phyloP scores from a whole-genome alignment of 2,329 filamentous ascomycete species.

The Alternaria sp. region DNA sequence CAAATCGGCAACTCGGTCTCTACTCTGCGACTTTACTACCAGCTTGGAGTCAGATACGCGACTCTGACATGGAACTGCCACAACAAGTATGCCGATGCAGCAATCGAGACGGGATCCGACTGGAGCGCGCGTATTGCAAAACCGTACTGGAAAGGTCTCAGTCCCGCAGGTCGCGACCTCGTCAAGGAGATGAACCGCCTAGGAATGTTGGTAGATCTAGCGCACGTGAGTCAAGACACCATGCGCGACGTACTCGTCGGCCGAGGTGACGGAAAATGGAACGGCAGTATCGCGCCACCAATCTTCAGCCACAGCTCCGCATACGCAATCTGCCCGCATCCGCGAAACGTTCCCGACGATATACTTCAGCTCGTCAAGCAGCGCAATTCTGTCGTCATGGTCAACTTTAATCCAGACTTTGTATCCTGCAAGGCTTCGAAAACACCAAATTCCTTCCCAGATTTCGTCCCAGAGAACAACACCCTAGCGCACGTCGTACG shows the following conservation, averaged over 20 bases:
- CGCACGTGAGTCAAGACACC: constrained; percentile 79
- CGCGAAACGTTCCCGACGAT: constrained; percentile 87
- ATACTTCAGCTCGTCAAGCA: constrained; percentile 78
- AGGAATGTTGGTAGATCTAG: constrained; percentile 91
- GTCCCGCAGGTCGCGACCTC: constrained; percentile 69
- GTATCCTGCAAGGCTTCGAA: constrained; percentile 73
- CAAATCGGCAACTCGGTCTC: constrained; percentile 87
- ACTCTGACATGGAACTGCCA: constrained; percentile 95
- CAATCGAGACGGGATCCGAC: constrained; percentile 63
- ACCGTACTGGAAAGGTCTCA: constrained; percentile 75
- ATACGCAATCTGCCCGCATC: constrained; percentile 81
- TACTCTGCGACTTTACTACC: constrained; percentile 76
- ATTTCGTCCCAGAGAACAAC: constrained; percentile 69
- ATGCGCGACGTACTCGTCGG: constrained; percentile 82
- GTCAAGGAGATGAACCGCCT: constrained; percentile 92
- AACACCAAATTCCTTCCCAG: constrained; percentile 69
- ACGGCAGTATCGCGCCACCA: constrained; percentile 77
- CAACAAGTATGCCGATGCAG: constrained; percentile 87
- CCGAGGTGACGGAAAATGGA: constrained; percentile 60
- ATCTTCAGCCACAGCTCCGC: constrained; percentile 91
- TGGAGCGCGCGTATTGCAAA: constrained; percentile 52
- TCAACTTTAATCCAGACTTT: constrained; percentile 86
- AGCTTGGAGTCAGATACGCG: constrained; percentile 82
- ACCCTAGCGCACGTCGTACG: constrained; percentile 79
- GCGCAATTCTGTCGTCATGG: constrained; percentile 81